Base-by-base conservation (phyloP, 306 rosid species). In the Clitoria ternatea region DNA sequence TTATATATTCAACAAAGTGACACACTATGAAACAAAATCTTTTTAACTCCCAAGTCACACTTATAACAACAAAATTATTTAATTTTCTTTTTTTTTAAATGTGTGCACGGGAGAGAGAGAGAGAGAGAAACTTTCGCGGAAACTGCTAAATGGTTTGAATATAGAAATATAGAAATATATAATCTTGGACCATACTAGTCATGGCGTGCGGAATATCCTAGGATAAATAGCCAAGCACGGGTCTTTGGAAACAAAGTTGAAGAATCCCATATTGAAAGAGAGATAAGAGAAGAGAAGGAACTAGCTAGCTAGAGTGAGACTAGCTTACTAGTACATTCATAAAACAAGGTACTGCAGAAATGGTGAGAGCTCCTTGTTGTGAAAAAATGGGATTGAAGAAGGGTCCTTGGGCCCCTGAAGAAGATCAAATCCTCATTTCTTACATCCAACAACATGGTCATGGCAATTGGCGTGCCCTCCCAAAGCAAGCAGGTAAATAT, bases 281-380 rank as follows among this genome's bases (percentile, higher is more conserved):
- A 54, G 35, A 54, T 7, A 30, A 3, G 27, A 54, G 3, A 57
- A 14, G 5, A 17, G 23, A 59, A 4, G 30, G n/a, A 2, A 11
- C 50, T 49, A 54, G 7, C 50, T 24, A 70, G 43, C 49, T 15
- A 48, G 39, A 67, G 63, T 27, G 75, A 44, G 4, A 50, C 77
- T 55, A 45, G 1, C 35, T 19, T 6, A 39, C 19, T 56, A 32
- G 12, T 13, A 22, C 32, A 29, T 7, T 3, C 3, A 3, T 33
- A 3, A 44, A 24, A 18, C 17, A 30, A 45, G 1, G n/a, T n/a
- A 19, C 1, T 14, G 30, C 22, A 13, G 73, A 73, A 5, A 94
- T 95, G 99, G 99, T 73, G 82, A 82, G 99, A 85, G 90, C 96
- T 83, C 96, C 99, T 73, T 95, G 99, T 84, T 91, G 99, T 73